Base-by-base conservation (phyloP, 805 yeast species). In the Metschnikowia matae region DNA sequence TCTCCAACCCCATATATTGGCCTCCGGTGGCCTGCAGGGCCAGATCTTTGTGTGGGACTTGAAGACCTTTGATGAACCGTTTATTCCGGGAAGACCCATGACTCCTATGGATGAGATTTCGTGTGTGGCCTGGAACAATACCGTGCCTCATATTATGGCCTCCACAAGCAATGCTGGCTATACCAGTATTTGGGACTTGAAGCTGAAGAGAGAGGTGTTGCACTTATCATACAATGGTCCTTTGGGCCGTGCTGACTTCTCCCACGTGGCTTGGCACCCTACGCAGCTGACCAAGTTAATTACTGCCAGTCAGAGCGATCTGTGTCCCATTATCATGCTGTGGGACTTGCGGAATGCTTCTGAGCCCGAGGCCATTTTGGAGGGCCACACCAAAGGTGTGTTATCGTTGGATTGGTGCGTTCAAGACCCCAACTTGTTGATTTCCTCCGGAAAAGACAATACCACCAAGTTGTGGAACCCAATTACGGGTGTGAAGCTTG, bases 291-390 rank as follows among this genome's bases (percentile, higher is more conserved):
- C 98, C 14, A 85, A 82, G 64, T 79, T 94, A 52, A 83, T 87
- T 26, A 92, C 98, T 23, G 96, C 96, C 26, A 84, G 94, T 29
- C 90, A 85, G 53, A 80, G 82, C 51, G 97, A 91, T 67, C 73
- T 78, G 18, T 81, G 82, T 46, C 96, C 99, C 11, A 78, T 87
- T 32, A 83, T 94, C 48, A 71, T 89, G 56, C 76, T 92, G 14
- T 94, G 99, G 99, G 97, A 94, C 72, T 78, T 94, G 64, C 82
- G 97, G 68, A 92, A 94, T 65, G 83, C 96, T 29, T 85, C 87
- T 62, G 89, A 86, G n/a, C 99, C 99, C 7, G 90, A 89, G 63
- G 71, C 70, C 51, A 73, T 86, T 34, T 68, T 91, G 61, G 70
- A 68, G 44, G 97, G 97, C 49, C 98, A 92, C 66, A 79, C 82